A percentile compares a stretch with the other conserved stretches of the same genome.
These are phyloP conservation scores for Penium margaritaceum DNA, from an alignment of 139 green algal genomes.

Conservation along the genomic window DNA sequence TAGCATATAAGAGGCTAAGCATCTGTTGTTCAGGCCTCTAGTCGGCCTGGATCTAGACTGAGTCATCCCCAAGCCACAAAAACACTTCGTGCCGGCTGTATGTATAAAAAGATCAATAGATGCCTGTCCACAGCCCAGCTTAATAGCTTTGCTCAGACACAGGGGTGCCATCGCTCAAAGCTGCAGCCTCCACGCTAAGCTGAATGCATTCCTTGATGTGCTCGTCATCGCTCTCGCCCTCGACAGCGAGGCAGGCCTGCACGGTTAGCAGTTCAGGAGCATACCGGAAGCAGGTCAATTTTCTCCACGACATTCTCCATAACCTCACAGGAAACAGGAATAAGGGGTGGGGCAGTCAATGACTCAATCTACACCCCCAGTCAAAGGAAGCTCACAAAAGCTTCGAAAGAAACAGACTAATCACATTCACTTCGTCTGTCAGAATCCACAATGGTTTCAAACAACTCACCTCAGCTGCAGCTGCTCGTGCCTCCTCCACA, in stretches of 20 bases:
- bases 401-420: neutral
- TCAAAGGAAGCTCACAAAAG: neutral
- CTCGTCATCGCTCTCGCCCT: constrained; percentile 11
- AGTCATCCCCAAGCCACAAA: neutral
- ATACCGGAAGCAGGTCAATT: too few relatives aligned
- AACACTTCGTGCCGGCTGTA: neutral
- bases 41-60: neutral
- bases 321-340: neutral
- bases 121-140: neutral
- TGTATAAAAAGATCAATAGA: neutral
- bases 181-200: constrained; percentile 26
- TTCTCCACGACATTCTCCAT: neutral
- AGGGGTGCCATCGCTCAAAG: constrained; percentile 10
- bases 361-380: neutral
- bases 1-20: neutral
- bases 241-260: constrained; percentile 33
- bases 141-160: constrained; percentile 34
- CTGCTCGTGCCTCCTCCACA: constrained; percentile 8
- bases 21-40: too few relatives aligned
- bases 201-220: constrained; percentile 29
- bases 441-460: neutral
- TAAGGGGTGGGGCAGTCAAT: neutral
- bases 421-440: neutral
- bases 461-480: constrained; percentile 24
- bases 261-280: too few relatives aligned